These are phyloP conservation scores for Nannochloris sp. DNA, from an alignment of 139 green algal species.

Conservation along the genomic window DNA sequence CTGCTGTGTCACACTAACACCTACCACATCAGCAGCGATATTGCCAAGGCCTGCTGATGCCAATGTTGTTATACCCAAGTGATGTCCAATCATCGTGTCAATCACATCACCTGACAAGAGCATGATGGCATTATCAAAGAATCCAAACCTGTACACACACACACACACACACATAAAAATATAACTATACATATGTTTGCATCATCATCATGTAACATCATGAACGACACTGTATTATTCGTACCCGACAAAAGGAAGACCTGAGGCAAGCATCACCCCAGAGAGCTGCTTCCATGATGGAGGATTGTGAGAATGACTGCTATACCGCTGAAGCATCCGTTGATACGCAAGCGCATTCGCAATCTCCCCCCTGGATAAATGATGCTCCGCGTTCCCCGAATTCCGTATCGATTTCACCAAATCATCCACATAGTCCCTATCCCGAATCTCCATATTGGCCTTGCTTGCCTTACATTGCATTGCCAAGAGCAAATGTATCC, in stretches of 20 bases:
- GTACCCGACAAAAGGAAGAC: slow-evolving; percentile 53
- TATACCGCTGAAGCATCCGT: slow-evolving; percentile 12
- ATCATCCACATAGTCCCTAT: slow-evolving; percentile 20
- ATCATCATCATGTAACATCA: not conserved
- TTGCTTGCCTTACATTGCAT: slow-evolving; percentile 11
- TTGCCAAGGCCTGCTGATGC: slow-evolving; percentile 46
- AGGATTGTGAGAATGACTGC: slow-evolving; percentile 4
- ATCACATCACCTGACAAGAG: slow-evolving; percentile 63
- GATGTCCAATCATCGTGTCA: slow-evolving; percentile 35
- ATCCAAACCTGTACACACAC: slow-evolving; percentile 18
- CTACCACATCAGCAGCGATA: slow-evolving; percentile 43
- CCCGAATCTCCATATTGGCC: not conserved
- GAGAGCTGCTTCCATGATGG: slow-evolving; percentile 18
- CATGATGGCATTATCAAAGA: slow-evolving; percentile 44
- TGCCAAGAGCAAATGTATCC: slow-evolving; percentile 29
- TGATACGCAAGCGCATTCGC: slow-evolving; percentile 23
- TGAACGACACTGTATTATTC: slow-evolving; percentile 8
- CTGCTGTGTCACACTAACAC: slow-evolving; percentile 43
- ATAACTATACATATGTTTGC: not conserved
- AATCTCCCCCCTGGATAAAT: slow-evolving; percentile 15
- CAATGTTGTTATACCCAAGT: slow-evolving; percentile 40
- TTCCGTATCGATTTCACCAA: slow-evolving; percentile 12
- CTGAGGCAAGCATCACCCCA: slow-evolving; percentile 25
- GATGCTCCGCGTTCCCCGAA: not conserved
- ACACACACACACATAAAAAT: not conserved